A percentile compares a stretch with the other conserved stretches of the same genome.
phyloP scores from a whole-genome alignment of 2,329 filamentous ascomycete genomes.

The Zarea fungicola region DNA sequence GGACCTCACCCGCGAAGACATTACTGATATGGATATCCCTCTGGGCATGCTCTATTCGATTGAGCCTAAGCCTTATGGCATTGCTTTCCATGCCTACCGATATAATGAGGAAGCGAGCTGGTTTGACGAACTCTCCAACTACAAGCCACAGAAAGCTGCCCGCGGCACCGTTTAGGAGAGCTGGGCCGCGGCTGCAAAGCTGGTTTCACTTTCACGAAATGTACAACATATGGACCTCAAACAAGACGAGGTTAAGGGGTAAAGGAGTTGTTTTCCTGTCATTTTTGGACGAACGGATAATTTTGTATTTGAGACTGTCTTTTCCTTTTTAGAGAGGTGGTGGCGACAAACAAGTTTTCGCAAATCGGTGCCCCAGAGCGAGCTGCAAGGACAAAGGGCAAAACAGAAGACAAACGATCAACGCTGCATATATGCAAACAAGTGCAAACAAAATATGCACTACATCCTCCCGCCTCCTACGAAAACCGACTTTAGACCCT shows the following conservation, averaged over 20 bases:
- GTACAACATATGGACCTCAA: conserved; percentile 6
- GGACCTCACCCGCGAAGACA: conserved; percentile 82
- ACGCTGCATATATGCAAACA: neutral
- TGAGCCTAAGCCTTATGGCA: conserved; percentile 95
- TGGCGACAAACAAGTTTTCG: conserved; percentile 5
- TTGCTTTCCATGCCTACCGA: conserved; percentile 92
- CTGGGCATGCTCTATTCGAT: conserved; percentile 91
- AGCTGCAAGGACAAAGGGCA: conserved; percentile 9
- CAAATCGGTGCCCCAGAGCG: neutral
- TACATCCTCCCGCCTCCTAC: too few species aligned
- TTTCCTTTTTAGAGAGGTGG: neutral
- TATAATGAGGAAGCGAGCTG: conserved; percentile 74
- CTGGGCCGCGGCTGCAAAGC: neutral
- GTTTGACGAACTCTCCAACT: conserved; percentile 84
- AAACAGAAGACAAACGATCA: conserved; percentile 2
- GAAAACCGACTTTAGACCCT: neutral
- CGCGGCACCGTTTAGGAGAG: conserved; percentile 20
- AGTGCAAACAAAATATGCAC: neutral
- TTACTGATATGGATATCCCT: conserved; percentile 90
- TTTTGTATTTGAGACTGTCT: neutral
- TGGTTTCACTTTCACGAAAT: neutral
- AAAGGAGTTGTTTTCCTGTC: neutral
- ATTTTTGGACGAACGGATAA: neutral
- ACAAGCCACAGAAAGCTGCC: conserved; percentile 58
- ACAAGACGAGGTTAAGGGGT: neutral